Base-by-base conservation (phyloP, 2,329 filamentous ascomycete species). In the Venturiaceae sp. region DNA sequence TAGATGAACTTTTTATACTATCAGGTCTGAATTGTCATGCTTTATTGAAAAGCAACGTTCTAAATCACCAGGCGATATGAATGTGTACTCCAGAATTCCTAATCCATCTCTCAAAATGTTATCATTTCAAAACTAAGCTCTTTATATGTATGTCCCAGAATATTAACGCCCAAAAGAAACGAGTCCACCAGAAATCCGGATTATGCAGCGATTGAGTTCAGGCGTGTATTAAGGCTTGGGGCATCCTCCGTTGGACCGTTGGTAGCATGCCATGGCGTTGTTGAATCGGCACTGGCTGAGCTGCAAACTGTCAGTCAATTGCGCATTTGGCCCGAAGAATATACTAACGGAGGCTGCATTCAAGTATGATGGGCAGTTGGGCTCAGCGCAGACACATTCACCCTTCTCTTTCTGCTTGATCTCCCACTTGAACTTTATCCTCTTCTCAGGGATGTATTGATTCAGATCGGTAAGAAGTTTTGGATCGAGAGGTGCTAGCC, bases 351-450 rank as follows among this genome's bases (percentile, higher is more conserved):
- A 32, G 6, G 19, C 28, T 13, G 28, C 54, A 46, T 30, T 44
- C 19, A 56, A 30, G n/a, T 23, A 54, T n/a, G 13, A 5, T 8
- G 52, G 52, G 23, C 52, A 56, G 4, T 28, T 4, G 5, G 54
- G n/a, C 2, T 41, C 36, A 28, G 54, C 13, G 34, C 54, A 56
- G 3, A 41, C 9, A 21, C 34, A 39, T 33, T 41, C 34, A 23
- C 36, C 54, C 19, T 28, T 36, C 26, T 19, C 36, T 3, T 14
- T 28, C 19, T 39, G 54, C 36, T 56, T 44, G 16, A 56, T 28
- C 9, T 56, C 54, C 54, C 54, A 56, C 14, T 56, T 34, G 54
- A 56, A 56, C 19, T 33, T 41, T 5, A 21, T 56, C 16, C 54
- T 34, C 23, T 46, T 56, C 21, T 6, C 36, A 2, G 54, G 54